Conservation (phyloP, 2,329 filamentous ascomycete species). For the Paracamarosporium sp. region DNA sequence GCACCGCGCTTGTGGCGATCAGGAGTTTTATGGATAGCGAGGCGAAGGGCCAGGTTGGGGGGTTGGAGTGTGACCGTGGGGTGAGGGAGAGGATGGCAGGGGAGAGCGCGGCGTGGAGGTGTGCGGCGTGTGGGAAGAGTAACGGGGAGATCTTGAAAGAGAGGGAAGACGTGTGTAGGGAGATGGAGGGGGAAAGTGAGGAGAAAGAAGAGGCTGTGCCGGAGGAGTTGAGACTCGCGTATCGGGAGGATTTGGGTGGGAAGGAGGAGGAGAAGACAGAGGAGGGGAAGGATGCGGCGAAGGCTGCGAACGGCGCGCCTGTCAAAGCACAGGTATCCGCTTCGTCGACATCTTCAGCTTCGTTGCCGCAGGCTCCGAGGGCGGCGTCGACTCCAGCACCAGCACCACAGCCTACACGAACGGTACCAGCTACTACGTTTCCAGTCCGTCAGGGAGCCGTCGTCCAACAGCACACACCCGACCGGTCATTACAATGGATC, state of each 20-base stretch:
- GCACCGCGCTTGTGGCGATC: constrained; percentile 82
- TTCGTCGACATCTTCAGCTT: neutral
- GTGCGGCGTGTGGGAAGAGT: constrained; percentile 70
- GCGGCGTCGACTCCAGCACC: constrained; percentile 4
- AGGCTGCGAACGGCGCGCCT: neutral
- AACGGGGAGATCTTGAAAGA: constrained; percentile 79
- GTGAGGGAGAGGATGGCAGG: constrained; percentile 73
- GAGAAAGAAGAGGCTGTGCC: constrained; percentile 57
- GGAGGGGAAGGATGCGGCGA: constrained; percentile 12
- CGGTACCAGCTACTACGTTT: constrained; percentile 10
- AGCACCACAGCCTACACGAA: constrained; percentile 21
- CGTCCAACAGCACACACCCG: constrained; percentile 41
- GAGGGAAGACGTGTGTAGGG: constrained; percentile 65
- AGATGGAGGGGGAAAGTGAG: constrained; percentile 49
- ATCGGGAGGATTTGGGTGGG: constrained; percentile 72
- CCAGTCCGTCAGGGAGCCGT: constrained; percentile 3
- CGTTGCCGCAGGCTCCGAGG: neutral
- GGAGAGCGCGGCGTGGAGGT: constrained; percentile 71
- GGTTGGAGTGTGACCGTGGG: constrained; percentile 73
- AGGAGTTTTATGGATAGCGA: constrained; percentile 94
- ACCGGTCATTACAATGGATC: constrained; percentile 74
- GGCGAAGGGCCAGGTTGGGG: constrained; percentile 85
- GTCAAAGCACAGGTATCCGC: neutral
- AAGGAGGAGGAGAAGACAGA: constrained; percentile 23
- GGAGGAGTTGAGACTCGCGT: constrained; percentile 69